Evolutionary conservation across 2,329 filamentous ascomycete genomes (phyloP).

Genomic region (Atkinsonella hypoxylon): DNA sequence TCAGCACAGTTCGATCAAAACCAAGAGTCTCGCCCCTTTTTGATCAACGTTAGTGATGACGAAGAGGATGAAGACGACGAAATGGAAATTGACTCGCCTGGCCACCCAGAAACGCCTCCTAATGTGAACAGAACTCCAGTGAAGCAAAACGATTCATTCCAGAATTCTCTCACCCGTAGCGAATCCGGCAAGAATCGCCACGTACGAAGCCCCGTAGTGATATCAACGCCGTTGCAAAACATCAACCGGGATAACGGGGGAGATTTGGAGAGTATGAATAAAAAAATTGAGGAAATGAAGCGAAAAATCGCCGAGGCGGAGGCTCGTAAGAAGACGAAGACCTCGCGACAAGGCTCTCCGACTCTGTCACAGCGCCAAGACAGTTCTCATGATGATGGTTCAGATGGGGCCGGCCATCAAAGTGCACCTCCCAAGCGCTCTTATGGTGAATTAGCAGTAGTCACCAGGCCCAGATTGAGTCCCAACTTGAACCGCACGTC

Average conservation of each 20-base stretch:
- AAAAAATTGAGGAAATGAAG: slow-evolving; percentile 49
- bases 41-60: slow-evolving; percentile 77
- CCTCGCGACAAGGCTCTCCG: slow-evolving; percentile 19
- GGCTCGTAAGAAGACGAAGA: slow-evolving; percentile 37
- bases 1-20: slow-evolving; percentile 39
- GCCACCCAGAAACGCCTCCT: slow-evolving; percentile 26
- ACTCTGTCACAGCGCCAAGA: slow-evolving; percentile 15
- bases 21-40: slow-evolving; percentile 48
- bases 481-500: slow-evolving; percentile 11
- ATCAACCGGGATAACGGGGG: slow-evolving; percentile 21
- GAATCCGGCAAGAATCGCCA: slow-evolving; percentile 27
- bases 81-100: slow-evolving; percentile 47
- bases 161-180: slow-evolving; percentile 33
- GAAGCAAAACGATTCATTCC: slow-evolving; percentile 26
- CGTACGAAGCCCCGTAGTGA: slow-evolving; percentile 27
- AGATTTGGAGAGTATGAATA: slow-evolving; percentile 39
- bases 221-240: slow-evolving; percentile 25
- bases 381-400: slow-evolving; percentile 16
- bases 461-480: neutral
- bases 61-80: slow-evolving; percentile 51
- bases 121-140: slow-evolving; percentile 19
- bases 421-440: neutral
- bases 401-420: slow-evolving; percentile 8
- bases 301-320: slow-evolving; percentile 46
- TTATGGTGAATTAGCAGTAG: neutral